phyloP scores from a whole-genome alignment of 345 rosid species.

The Linum usitatissimum region DNA sequence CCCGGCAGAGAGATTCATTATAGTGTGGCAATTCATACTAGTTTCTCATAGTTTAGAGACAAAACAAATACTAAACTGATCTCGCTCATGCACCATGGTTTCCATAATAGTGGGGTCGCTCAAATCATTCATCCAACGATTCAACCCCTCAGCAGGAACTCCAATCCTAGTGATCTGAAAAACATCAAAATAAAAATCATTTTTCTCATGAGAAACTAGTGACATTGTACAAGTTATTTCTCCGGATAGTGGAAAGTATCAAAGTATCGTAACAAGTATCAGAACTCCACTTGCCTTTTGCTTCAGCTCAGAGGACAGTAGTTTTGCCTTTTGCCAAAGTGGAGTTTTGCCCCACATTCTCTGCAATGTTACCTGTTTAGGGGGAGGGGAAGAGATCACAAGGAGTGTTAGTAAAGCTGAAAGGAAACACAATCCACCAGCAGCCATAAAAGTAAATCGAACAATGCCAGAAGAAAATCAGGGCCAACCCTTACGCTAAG shows the following conservation, averaged over 20 bases:
- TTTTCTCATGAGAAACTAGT: too few relatives aligned
- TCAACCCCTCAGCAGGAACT: conserved; percentile 81
- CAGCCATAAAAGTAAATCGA: too few relatives aligned
- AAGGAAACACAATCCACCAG: too few relatives aligned
- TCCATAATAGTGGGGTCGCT: conserved; percentile 96
- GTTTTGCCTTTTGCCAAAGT: conserved; percentile 72
- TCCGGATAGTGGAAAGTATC: conserved; percentile 3
- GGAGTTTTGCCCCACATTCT: conserved; percentile 87
- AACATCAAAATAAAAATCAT: too few relatives aligned
- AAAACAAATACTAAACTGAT: conserved; percentile 63
- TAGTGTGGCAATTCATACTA: background rate
- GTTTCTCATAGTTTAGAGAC: too few relatives aligned
- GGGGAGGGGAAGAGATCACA: too few relatives aligned
- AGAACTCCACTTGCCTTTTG: conserved; percentile 52
- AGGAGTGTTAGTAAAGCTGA: too few relatives aligned
- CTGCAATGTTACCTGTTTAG: conserved; percentile 53
- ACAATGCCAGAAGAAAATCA: too few relatives aligned
- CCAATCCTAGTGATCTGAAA: conserved; percentile 82
- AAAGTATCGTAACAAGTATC: conserved; percentile 3
- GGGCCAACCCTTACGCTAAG: too few relatives aligned
- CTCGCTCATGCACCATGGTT: conserved; percentile 89
- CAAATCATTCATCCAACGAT: conserved; percentile 94
- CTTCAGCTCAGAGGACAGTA: conserved; percentile 59
- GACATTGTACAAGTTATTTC: too few relatives aligned
- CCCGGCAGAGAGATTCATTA: conserved; percentile 12